phyloP scores from a whole-genome alignment of 139 green algal genomes.

The Coelastrella sp. region DNA sequence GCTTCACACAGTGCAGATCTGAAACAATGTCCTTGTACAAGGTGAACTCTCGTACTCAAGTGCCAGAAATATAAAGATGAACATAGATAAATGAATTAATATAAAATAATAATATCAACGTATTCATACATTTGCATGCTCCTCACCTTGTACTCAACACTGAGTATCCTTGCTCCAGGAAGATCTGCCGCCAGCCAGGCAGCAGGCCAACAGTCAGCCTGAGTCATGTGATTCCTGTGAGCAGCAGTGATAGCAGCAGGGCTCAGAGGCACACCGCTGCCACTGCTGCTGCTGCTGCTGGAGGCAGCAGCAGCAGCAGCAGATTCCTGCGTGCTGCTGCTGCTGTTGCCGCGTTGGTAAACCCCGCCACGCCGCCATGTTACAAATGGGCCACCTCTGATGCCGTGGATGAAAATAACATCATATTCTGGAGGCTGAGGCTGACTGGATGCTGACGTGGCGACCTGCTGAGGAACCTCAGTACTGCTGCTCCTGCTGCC shows the following conservation, averaged over 20 bases:
- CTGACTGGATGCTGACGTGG: neutral
- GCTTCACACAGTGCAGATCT: too few species aligned
- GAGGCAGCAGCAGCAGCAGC: neutral
- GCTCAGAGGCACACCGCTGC: neutral
- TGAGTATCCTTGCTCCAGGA: slow-evolving; percentile 74
- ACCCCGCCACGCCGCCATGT: slow-evolving; percentile 74
- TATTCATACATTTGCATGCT: neutral
- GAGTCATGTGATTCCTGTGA: slow-evolving; percentile 48
- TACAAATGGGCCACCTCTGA: slow-evolving; percentile 87
- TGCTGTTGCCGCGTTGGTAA: neutral
- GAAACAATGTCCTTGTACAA: too few species aligned
- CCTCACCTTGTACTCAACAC: slow-evolving; percentile 75
- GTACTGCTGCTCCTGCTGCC: neutral
- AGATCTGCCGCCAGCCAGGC: slow-evolving; percentile 76
- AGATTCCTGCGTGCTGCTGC: neutral
- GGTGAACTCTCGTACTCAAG: too few species aligned
- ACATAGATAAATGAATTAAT: too few species aligned
- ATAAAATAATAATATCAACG: too few species aligned
- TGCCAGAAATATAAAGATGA: too few species aligned
- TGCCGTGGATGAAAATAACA: slow-evolving; percentile 93
- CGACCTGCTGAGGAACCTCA: neutral
- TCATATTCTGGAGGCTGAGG: slow-evolving; percentile 65
- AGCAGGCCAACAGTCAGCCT: slow-evolving; percentile 75
- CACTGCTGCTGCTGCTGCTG: slow-evolving; percentile 22
- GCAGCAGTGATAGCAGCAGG: neutral